Evolutionary conservation across 495 filamentous ascomycete genomes (phyloP), one percentile per base, ranked within the genome.

Genomic region (Penicillium coprophilum): DNA sequence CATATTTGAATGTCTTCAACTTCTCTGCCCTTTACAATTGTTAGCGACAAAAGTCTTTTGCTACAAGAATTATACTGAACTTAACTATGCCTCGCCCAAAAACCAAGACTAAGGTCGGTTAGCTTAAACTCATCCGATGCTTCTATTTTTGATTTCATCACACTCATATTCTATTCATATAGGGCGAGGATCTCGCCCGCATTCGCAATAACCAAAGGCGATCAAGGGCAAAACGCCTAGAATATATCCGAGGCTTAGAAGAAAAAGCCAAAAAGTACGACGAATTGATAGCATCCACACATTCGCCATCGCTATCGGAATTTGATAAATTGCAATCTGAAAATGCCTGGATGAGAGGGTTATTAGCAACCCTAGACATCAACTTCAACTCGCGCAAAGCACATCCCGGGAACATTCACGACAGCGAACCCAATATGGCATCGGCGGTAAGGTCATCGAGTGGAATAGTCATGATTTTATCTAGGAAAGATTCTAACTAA

Each of bases 201-300:
- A 41, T 57, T 32, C 58, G 58, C 38, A 48, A 57, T 46, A 61
- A 61, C 36, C 58, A 61, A 34, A 41, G 58, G 23, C 56, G 50
- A 41, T 61, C 36, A 30, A 56, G 58, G 27, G 47, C 50, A 40
- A 56, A 54, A 11, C 36, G 32, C 6, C 40, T 46, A 9, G 48
- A 53, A 19, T 61, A 61, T 27, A 28, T 61, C 15, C 48, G 31
- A 5, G 47, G 43, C n/a, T 34, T 61, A n/a, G 58, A 61, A 41
- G 27, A 49, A 17, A 56, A 56, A 44, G 53, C 45, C 6, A 24
- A 27, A 11, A 49, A 41, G 20, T 56, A 56, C 27, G 53, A 48
- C n/a, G 46, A 48, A 15, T 7, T 48, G 20, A 30, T 17, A 1
- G 28, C 27, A 30, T 47, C 45, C 17, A 28, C 12, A 15, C 6